A percentile compares a stretch with the other conserved stretches of the same genome.
These are phyloP conservation scores for Amanita phalloides DNA, from an alignment of 768 basidiomycete genomes.

Conservation along the genomic window DNA sequence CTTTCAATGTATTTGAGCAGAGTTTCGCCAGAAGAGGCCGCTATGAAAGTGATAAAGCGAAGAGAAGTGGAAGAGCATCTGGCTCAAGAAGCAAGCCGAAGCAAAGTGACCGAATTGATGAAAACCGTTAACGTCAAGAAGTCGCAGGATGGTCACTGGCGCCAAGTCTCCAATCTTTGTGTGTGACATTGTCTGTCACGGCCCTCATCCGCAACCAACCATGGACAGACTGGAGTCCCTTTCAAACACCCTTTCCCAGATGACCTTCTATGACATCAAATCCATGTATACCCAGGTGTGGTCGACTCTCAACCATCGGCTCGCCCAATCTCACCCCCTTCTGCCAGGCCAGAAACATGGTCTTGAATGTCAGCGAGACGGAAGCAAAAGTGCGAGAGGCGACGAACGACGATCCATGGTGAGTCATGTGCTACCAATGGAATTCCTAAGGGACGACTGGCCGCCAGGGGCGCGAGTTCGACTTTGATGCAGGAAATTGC, in stretches of 20 bases:
- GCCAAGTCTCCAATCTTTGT: no score
- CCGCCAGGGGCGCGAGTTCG: conserved; percentile 86
- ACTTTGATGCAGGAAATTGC: conserved; percentile 99
- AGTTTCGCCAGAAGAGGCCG: no score
- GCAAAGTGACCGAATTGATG: no score
- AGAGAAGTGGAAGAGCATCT: no score
- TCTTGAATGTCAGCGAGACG: conserved; percentile 94
- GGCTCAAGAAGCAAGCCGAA: no score
- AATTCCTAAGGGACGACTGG: not conserved
- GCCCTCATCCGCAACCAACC: conserved; percentile 10
- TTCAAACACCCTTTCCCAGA: conserved; percentile 62
- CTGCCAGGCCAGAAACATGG: conserved; percentile 83
- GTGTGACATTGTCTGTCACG: not conserved
- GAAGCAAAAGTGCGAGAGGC: conserved; percentile 95
- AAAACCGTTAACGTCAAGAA: no score
- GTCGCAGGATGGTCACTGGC: no score
- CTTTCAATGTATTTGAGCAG: no score
- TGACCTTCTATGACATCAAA: conserved; percentile 91
- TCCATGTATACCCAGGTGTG: conserved; percentile 85
- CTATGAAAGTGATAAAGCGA: no score
- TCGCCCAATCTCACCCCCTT: conserved; percentile 5
- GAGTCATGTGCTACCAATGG: conserved; percentile 14
- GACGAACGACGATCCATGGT: conserved; percentile 98
- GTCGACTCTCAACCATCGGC: not conserved
- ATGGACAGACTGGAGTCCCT: conserved; percentile 81